Conservation (phyloP, 768 basidiomycete genomes). For the Asterophora lycoperdoides region DNA sequence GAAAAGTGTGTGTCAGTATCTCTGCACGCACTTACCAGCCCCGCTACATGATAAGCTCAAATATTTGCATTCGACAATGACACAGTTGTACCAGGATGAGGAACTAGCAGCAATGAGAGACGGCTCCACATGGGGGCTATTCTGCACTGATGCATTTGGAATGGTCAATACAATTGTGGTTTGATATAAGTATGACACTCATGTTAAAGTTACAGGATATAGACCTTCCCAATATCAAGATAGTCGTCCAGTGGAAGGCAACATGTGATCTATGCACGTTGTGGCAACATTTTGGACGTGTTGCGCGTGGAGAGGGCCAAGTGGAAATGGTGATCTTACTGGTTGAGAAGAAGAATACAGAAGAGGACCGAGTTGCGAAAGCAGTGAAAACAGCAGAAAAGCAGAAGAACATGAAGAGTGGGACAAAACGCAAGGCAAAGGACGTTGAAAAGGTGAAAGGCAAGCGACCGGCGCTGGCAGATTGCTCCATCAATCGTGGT, state of each 20-base stretch:
- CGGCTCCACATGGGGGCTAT: conserved; percentile 18
- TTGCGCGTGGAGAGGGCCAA: conserved; percentile 11
- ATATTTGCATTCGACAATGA: no score
- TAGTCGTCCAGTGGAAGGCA: no score
- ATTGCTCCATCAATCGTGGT: no score
- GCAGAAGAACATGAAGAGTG: background rate
- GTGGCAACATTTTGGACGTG: conserved; percentile 33
- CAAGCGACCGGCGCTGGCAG: no score
- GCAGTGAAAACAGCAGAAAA: conserved; percentile 9
- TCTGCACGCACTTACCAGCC: background rate
- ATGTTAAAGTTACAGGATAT: no score
- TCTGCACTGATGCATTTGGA: conserved; percentile 29
- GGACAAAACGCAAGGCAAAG: background rate
- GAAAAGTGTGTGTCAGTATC: background rate
- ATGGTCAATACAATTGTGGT: conserved; percentile 22
- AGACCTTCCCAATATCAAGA: no score
- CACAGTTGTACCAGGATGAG: background rate
- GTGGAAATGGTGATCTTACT: conserved; percentile 22
- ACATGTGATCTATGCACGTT: conserved; percentile 22
- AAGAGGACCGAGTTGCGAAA: conserved; percentile 16
- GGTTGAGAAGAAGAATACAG: conserved; percentile 24
- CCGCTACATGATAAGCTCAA: no score
- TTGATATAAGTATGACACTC: no score
- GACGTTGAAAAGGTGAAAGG: no score
- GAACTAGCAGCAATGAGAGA: background rate